Base-by-base conservation (phyloP, 495 filamentous ascomycete species). In the Pyrenula aspistea region DNA sequence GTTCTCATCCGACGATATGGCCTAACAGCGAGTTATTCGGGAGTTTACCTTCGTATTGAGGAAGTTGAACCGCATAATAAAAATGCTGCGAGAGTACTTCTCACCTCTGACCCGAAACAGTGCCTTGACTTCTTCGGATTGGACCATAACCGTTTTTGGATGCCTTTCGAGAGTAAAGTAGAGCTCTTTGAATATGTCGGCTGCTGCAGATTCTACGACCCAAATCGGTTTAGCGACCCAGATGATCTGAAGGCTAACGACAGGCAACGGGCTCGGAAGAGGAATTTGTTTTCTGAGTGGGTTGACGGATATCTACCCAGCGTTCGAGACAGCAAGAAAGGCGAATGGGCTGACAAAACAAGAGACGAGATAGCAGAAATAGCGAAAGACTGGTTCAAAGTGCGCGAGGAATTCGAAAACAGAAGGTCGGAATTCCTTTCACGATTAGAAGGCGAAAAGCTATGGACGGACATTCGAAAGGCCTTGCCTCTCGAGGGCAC, bases 41-140 rank as follows among this genome's bases (percentile, higher is more conserved):
- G 80, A 2, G 59, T 89, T 20, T 76, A 77, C 61, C 55, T 89
- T 1, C 75, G 83, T 1, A 76, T 87, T 42, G 71, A 75, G 15
- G 81, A 86, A 57, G 80, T 86, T 24, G 86, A 89, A 58, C 54
- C 63, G 1, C 55, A 69, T 19, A 69, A 85, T 57, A 65, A 72
- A 52, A 84, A 81, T 54, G 67, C 73, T 53, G 71, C 78, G 25
- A 75, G 74, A 63, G 52, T 89, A 2, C 67, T 80, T 31, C 72
- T 89, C 12, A 84, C 79, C 0, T 62, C 56, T 0, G 71, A 82
- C 20, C 82, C 84, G 0, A 57, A 54, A 8, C 66, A 73, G 15
- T 68, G 81, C 4, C 65, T 88, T 3, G 59, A 69, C 1, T 87
- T 89, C 53, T 70, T 88, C 0, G 81, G 79, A 2, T 66, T 87